phyloP scores from a whole-genome alignment of 306 rosid species.

The Cicer arietinum region DNA sequence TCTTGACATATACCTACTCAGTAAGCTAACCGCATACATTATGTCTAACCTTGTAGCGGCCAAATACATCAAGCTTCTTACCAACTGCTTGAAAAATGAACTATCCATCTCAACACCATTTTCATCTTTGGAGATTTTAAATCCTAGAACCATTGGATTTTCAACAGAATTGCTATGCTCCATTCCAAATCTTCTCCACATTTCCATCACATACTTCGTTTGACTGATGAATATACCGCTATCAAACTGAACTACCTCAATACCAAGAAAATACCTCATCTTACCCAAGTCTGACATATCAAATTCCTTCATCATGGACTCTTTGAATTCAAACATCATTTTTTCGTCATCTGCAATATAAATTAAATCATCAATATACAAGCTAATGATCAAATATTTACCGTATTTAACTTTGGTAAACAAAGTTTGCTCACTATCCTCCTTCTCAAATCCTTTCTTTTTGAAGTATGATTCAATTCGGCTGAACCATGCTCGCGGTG shows the following conservation, averaged over 20 bases:
- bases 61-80: too few relatives aligned
- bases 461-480: conserved; percentile 1
- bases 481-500: background rate
- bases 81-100: background rate
- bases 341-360: background rate
- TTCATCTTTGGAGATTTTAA: conserved; percentile 3
- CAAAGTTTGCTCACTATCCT: too few relatives aligned
- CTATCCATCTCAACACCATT: background rate
- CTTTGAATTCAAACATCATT: background rate
- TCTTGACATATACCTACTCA: too few relatives aligned
- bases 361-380: background rate
- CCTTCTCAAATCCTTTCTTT: background rate
- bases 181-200: conserved; percentile 6
- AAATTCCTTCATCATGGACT: too few relatives aligned
- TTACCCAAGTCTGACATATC: too few relatives aligned
- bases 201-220: conserved; percentile 2
- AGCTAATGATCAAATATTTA: too few relatives aligned
- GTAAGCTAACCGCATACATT: too few relatives aligned
- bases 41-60: too few relatives aligned
- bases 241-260: background rate
- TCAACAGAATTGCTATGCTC: background rate
- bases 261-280: background rate
- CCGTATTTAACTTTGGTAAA: too few relatives aligned
- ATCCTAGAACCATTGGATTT: conserved; percentile 3
- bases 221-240: background rate